A percentile compares a stretch with the other conserved stretches of the same genome.
Conservation (phyloP, 345 rosid species). For the Pistacia atlantica region DNA sequence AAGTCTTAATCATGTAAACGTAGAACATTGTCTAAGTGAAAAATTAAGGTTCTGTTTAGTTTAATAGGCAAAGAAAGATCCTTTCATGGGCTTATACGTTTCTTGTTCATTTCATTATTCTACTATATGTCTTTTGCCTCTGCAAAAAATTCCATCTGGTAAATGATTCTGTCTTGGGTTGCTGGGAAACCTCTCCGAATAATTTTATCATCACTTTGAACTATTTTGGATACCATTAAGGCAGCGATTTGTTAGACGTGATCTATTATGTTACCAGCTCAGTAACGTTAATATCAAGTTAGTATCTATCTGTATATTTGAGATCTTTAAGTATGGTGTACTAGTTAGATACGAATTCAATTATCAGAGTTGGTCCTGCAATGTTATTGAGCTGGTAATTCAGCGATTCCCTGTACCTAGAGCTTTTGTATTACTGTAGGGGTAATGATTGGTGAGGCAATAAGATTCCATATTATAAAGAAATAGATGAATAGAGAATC, state of each 20-base stretch:
- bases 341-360: no score
- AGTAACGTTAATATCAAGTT: no score
- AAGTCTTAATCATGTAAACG: background rate
- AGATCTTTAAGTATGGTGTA: no score
- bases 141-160: background rate
- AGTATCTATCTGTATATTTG: no score
- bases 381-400: no score
- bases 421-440: background rate
- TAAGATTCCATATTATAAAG: background rate
- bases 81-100: background rate
- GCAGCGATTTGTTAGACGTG: no score
- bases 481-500: slow-evolving; percentile 13
- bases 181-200: slow-evolving; percentile 1
- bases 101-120: background rate
- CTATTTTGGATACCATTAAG: no score
- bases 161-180: slow-evolving; percentile 5
- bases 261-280: no score
- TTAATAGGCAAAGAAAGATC: background rate
- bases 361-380: no score
- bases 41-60: background rate
- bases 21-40: slow-evolving; percentile 6
- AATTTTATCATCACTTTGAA: background rate
- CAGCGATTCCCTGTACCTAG: no score
- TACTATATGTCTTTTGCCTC: background rate
- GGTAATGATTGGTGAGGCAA: background rate